Percentiles rank a stretch among this genome's conserved stretches.
Conservation (phyloP, 2,329 filamentous ascomycete genomes). For the Botrytis medusae region DNA sequence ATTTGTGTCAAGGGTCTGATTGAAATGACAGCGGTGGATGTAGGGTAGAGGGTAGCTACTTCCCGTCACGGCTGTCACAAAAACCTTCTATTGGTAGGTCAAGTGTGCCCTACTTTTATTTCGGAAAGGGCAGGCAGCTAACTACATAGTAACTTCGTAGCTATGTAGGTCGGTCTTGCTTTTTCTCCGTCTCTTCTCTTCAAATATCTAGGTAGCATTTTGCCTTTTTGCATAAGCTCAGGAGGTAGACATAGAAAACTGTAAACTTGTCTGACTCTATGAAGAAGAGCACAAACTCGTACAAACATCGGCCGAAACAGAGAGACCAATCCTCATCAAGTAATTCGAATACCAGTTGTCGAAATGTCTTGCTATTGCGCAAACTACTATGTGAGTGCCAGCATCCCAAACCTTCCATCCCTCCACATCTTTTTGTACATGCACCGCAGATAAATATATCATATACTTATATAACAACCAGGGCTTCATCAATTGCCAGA, state of each 20-base stretch:
- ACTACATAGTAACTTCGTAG: neutral
- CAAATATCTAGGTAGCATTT: neutral
- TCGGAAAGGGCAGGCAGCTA: neutral
- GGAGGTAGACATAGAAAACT: neutral
- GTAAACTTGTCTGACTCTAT: neutral
- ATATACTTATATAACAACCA: neutral
- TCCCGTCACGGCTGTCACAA: slow-evolving; percentile 1
- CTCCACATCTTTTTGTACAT: neutral
- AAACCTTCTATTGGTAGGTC: neutral
- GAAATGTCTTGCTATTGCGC: slow-evolving; percentile 20
- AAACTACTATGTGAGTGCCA: slow-evolving; percentile 17
- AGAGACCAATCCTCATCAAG: neutral
- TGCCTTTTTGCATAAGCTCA: too few species aligned
- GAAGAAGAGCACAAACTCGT: neutral
- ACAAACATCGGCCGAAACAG: neutral
- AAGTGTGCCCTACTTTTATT: neutral
- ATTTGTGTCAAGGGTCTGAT: neutral
- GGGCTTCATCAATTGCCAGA: slow-evolving; percentile 19
- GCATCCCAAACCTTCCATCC: neutral
- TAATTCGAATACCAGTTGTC: neutral
- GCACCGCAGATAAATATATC: neutral
- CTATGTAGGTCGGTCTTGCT: neutral
- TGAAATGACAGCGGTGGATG: neutral
- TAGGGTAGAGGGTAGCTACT: neutral
- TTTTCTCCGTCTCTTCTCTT: neutral